Evolutionary conservation across 208 protist genomes (phyloP), one percentile per base, ranked within the genome.

Genomic region (Vickermania ingenoplastis): DNA sequence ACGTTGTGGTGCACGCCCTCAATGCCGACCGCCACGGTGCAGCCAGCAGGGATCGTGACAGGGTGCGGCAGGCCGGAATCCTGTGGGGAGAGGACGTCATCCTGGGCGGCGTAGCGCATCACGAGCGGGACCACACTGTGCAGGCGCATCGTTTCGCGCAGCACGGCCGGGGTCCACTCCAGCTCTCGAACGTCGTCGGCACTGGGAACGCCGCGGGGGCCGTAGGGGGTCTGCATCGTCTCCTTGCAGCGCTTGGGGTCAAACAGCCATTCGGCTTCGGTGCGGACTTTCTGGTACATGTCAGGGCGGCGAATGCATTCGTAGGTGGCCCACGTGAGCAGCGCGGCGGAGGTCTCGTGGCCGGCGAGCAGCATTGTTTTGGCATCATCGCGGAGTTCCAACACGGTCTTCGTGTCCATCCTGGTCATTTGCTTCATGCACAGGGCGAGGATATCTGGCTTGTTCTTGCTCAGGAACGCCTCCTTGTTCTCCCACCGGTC

Each of bases 321-420:
- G 68, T 95, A 95, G n/a, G 81, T 87, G 22, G 89, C 81, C 86
- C 86, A 95, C 24, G 86, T 95, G 36, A 95, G 68, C 61, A 95
- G 67, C 29, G 86, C 84, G 2, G 86, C 86, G 14, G 84, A 93
- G 1, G 89, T 95, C 63, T 95, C 89, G 65, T 95, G 89, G 7
- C 89, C 89, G 3, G 86, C 86, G 21, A 95, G 78, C 51, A 95
- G 77, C 59, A 93, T 86, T 41, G 89, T 95, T 72, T 95, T 93
- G 27, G 92, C 81, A 59, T 95, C 89, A 67, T 95, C 85, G 25
- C 81, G 74, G 26, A 95, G 80, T 54, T 88, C 75, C 51, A 65
- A 45, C 14, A 92, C 66, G 59, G 84, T 73, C 22, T 73, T 57
- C 13, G 54, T 57, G 66, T 84, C 64, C 41, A 88, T 64, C 25